phyloP scores from a whole-genome alignment of 169 alveolate species.

The Plasmodium vinckei region DNA sequence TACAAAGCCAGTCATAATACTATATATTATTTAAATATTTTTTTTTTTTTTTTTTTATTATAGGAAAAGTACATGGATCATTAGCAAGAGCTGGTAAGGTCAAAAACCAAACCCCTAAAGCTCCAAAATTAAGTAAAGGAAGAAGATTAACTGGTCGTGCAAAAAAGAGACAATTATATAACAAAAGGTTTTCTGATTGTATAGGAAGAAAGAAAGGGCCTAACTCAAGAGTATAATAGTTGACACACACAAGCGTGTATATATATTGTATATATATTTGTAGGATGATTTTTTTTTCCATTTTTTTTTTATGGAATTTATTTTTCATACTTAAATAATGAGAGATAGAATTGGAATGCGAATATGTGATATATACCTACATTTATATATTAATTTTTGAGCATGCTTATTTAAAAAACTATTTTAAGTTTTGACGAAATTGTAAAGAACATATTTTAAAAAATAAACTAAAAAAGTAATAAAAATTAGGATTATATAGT shows the following conservation, averaged over 20 bases:
- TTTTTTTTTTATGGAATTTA: not conserved
- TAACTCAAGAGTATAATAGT: slow-evolving; percentile 79
- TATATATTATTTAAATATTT: not conserved
- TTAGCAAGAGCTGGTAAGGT: slow-evolving; percentile 99
- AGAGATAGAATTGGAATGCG: not conserved
- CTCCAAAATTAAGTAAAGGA: slow-evolving; percentile 96
- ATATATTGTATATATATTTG: not conserved
- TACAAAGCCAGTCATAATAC: too few species aligned
- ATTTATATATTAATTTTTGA: too few species aligned
- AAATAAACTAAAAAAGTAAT: too few species aligned
- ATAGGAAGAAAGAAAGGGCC: slow-evolving; percentile 91
- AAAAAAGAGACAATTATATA: slow-evolving; percentile 97
- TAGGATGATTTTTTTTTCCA: not conserved
- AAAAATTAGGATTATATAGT: too few species aligned
- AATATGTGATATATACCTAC: too few species aligned
- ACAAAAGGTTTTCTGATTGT: slow-evolving; percentile 94
- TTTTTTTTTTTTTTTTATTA: slow-evolving; percentile 11
- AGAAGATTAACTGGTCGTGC: slow-evolving; percentile 98
- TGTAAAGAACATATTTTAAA: too few species aligned
- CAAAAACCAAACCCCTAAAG: slow-evolving; percentile 98
- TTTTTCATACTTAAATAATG: not conserved
- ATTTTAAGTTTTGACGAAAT: too few species aligned
- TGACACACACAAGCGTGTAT: not conserved
- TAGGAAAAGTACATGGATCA: slow-evolving; percentile 96
- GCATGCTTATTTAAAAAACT: too few species aligned